Conservation (phyloP, 345 rosid species). For the Acer campestre region DNA sequence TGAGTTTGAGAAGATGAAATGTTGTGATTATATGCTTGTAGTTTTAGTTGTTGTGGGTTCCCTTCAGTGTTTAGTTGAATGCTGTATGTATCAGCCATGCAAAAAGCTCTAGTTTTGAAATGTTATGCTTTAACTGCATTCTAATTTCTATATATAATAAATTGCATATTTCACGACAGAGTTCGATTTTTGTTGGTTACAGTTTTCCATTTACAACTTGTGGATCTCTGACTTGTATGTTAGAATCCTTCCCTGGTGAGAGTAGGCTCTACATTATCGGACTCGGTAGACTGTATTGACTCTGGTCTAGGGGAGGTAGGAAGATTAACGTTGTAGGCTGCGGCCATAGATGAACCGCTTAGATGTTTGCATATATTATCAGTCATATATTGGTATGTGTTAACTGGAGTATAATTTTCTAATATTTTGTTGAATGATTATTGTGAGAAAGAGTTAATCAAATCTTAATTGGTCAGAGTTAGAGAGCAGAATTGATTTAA, state of each 20-base stretch:
- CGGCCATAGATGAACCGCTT: not conserved
- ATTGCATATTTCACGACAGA: not conserved
- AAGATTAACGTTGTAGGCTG: not conserved
- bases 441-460: not conserved
- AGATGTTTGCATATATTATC: not conserved
- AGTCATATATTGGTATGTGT: not conserved
- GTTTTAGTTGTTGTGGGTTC: not conserved
- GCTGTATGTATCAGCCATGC: not conserved
- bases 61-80: not conserved
- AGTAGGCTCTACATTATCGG: not conserved
- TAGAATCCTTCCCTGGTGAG: not conserved
- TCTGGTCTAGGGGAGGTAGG: not conserved
- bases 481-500: too few species aligned
- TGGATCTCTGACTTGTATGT: not conserved
- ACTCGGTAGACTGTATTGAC: not conserved
- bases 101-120: not conserved
- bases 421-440: not conserved
- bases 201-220: too few species aligned
- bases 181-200: too few species aligned
- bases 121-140: not conserved
- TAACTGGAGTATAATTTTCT: not conserved
- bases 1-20: conserved; percentile 43
- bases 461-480: not conserved
- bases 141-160: not conserved
- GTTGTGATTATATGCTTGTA: not conserved